Evolutionary conservation across 495 filamentous ascomycete genomes (phyloP).

Genomic region (Lasiosphaeria miniovina): DNA sequence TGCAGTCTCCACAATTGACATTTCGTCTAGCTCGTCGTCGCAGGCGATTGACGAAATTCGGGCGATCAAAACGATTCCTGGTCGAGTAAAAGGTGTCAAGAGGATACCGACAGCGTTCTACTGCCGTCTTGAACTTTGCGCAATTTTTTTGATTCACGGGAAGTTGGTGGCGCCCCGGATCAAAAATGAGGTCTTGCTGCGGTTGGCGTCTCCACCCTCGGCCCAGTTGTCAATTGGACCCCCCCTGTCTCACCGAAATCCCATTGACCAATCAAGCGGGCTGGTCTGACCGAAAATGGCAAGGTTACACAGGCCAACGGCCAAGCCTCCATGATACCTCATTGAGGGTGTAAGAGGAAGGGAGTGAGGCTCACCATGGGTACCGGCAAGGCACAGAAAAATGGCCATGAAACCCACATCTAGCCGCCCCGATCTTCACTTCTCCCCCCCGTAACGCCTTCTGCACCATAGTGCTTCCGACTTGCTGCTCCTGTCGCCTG

Average conservation of each 20-base stretch:
- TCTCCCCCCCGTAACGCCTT: slow-evolving; percentile 12
- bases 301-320: not conserved
- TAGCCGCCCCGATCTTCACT: not conserved
- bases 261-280: not conserved
- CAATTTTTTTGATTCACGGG: too few relatives aligned
- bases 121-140: too few relatives aligned
- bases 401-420: slow-evolving; percentile 2
- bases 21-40: too few relatives aligned
- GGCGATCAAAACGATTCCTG: too few relatives aligned
- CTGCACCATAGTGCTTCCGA: not conserved
- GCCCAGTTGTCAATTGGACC: not conserved
- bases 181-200: too few relatives aligned
- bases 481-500: not conserved
- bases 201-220: too few relatives aligned
- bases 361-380: slow-evolving; percentile 1
- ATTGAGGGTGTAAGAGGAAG: not conserved
- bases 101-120: too few relatives aligned
- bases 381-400: slow-evolving; percentile 3
- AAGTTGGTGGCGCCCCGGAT: too few relatives aligned
- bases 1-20: too few relatives aligned
- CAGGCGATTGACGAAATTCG: too few relatives aligned
- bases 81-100: too few relatives aligned
- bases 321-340: slow-evolving; percentile 3
- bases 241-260: not conserved
- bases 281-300: not conserved